These are phyloP conservation scores for Symbiodinium natans DNA, from an alignment of 73 alveolate genomes.

Conservation along the genomic window DNA sequence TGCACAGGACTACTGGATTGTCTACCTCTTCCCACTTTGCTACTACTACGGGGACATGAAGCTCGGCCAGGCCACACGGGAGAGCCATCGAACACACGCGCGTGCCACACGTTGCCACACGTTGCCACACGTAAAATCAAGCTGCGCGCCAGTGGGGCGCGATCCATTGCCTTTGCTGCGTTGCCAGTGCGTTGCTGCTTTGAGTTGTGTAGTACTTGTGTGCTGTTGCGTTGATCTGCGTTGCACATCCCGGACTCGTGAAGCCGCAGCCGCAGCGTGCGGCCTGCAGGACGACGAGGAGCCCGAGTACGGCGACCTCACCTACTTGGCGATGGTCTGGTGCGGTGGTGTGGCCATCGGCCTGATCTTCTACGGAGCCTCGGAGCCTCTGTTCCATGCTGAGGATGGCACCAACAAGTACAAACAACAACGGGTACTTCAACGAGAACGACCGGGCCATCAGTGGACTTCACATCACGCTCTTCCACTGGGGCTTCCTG, in stretches of 20 bases:
- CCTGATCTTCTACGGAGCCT: neutral
- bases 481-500: slow-evolving; percentile 70
- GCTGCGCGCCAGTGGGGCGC: no score
- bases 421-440: slow-evolving; percentile 44
- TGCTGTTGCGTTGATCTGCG: neutral
- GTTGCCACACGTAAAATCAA: no score
- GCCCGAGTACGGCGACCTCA: slow-evolving; percentile 14
- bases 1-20: slow-evolving; percentile 24
- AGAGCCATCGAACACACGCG: no score
- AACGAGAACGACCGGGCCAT: slow-evolving; percentile 30
- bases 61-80: neutral
- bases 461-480: slow-evolving; percentile 18
- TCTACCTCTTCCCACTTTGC: slow-evolving; percentile 26
- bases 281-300: slow-evolving; percentile 7
- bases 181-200: neutral
- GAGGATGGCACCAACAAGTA: neutral
- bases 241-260: neutral
- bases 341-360: slow-evolving; percentile 4
- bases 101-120: no score
- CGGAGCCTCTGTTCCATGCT: neutral
- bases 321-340: neutral
- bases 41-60: slow-evolving; percentile 66
- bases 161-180: no score
- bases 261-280: neutral
- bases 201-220: neutral